A percentile compares a stretch with the other conserved stretches of the same genome.
These are phyloP conservation scores for Chaetoceros muelleri DNA, from an alignment of 108 stramenopile genomes.

Conservation along the genomic window DNA sequence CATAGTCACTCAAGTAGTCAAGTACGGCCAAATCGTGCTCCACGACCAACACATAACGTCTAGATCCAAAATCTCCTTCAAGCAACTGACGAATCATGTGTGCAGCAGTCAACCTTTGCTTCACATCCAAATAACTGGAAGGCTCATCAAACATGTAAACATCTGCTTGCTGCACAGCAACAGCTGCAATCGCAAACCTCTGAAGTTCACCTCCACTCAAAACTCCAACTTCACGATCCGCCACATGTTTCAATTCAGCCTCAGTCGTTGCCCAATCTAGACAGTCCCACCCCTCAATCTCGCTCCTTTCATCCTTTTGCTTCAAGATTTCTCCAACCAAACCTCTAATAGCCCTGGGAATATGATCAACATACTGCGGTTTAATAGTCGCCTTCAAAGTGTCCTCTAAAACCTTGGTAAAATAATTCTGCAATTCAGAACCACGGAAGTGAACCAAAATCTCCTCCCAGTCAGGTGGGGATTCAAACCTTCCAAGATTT, in stretches of 20 bases:
- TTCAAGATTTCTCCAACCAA: conserved; percentile 82
- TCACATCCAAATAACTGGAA: conserved; percentile 96
- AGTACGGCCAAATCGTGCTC: conserved; percentile 99
- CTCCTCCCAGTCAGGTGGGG: conserved; percentile 97
- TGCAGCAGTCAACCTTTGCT: conserved; percentile 95
- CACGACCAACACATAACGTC: conserved; percentile 91
- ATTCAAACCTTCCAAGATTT: conserved; percentile 88
- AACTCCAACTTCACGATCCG: conserved; percentile 89
- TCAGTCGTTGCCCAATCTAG: conserved; percentile 49
- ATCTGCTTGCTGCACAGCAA: conserved; percentile 85
- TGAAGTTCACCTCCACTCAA: conserved; percentile 97
- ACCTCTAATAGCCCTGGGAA: conserved; percentile 84
- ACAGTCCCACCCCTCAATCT: conserved; percentile 63
- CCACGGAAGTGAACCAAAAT: conserved; percentile 95
- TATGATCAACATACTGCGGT: conserved; percentile 98
- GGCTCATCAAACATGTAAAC: conserved; percentile 99
- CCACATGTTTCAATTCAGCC: conserved; percentile 86
- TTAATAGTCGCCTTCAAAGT: conserved; percentile 98
- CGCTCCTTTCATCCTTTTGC: conserved; percentile 70
- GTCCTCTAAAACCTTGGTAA: conserved; percentile 95
- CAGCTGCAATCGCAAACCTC: conserved; percentile 94
- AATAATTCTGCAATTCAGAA: conserved; percentile 97
- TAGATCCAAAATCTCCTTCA: conserved; percentile 51
- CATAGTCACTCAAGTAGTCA: conserved; percentile 97
- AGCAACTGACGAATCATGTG: conserved; percentile 91